Evolutionary conservation across 1,139 yeast genomes (phyloP), one percentile per base, ranked within the genome.

Genomic region (Magnusiomyces magnusii): DNA sequence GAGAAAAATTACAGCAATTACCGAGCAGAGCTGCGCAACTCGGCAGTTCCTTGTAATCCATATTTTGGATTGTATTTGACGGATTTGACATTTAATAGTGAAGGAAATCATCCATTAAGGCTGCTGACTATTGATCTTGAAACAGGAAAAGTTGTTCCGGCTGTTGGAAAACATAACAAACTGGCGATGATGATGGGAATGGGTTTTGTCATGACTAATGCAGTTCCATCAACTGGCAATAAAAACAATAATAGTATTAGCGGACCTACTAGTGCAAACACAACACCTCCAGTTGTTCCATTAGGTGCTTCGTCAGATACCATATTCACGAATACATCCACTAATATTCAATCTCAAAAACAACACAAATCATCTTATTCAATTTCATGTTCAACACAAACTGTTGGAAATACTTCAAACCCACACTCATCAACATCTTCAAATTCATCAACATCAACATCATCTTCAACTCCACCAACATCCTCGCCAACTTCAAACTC

Each of bases 1-100:
- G 87, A 86, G 57, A 88, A 87, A 72, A 92, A 92, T 71, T 92
- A 87, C 71, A 78, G 77, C 61, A 84, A 85, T 34, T 92, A 91
- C 75, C 77, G 98, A 64, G 76, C 78, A 49, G 86, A 86, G 67
- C 73, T 91, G 61, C 79, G 83, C 60, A 74, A 81, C 19, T 77
- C 79, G 62, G 74, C 79, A 51, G 75, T 84, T 27, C 95, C 96
- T 0, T 82, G 86, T 53, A 93, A 91, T 27, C 98, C 98, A 5
- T 92, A 89, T 70, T 79, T 91, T 62, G 90, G 95, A 49, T 75
- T 91, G 59, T 89, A 87, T 69, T 76, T 91, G 56, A 95, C 90
- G 69, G 98, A 92, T 71, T 76, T 92, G 67, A 90, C 96, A 0
- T 88, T 91, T 73, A 85, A 90, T 28, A 84, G 85, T 55, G 98